Evolutionary conservation across 192 early-diverging fungal species (phyloP), one percentile per base, ranked within the genome.

Genomic region (Radiomyces spectabilis): DNA sequence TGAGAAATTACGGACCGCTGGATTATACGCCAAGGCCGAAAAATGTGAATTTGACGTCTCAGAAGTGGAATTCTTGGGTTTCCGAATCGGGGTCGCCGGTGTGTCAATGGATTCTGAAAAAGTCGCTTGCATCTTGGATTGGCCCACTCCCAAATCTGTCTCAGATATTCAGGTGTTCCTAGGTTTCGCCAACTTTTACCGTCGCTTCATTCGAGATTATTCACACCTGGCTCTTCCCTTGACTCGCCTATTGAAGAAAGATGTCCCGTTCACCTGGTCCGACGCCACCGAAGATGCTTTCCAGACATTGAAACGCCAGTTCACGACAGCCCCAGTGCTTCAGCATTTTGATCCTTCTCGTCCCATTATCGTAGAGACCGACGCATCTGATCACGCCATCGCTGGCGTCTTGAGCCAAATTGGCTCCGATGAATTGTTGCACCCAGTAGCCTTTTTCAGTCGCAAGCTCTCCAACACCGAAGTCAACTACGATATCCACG

Each of bases 401-500:
- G 57, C 38, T 32, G 40, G 38, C 26, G 48, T 59, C 0, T 22
- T 43, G 1, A 24, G 21, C 15, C 57, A 51, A 44, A 5, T 8
- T 8, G 46, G 21, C 10, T 3, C 42, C 44, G 44, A 57, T 52
- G 53, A 15, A 2, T 8, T 46, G 5, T 38, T 72, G 8, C 71
- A 69, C 18, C n/a, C n/a, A n/a, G n/a, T n/a, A n/a, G n/a, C n/a
- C n/a, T n/a, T n/a, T n/a, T n/a, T n/a, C n/a, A n/a, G 51, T 0
- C 50, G 51, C 1, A 63, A 70, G 38, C 26, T 69, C 0, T 5
- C 7, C 3, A 19, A 42, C 2, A 54, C 70, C 19, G 42, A 75
- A 50, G 26, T 51, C 9, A 71, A 70, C 47, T 74, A 74, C 33
- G 25, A 35, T 0, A 74, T 69, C n/a, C 40, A 73, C 22, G 71